Conservation (phyloP, 202 grass and related monocot genomes). For the Carex arenaria region DNA sequence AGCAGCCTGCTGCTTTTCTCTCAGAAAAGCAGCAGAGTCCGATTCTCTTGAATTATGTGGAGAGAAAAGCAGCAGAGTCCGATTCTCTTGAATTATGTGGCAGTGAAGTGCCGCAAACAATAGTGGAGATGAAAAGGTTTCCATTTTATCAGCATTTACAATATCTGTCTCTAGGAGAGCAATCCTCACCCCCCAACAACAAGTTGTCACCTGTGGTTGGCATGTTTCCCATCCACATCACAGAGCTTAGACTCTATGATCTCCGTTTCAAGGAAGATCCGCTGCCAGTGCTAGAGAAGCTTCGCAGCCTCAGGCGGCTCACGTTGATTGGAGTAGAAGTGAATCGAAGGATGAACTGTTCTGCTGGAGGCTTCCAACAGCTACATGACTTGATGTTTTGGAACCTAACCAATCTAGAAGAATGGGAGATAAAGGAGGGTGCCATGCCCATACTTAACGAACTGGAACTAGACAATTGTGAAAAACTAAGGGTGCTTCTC, state of each 20-base stretch:
- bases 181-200: no score
- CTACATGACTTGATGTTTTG: accelerated
- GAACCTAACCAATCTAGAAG: neutral
- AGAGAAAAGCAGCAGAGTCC: no score
- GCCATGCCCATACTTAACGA: neutral
- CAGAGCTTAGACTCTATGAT: accelerated
- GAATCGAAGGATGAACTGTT: neutral
- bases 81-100: no score
- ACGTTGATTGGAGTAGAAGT: accelerated
- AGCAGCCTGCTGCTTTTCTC: no score
- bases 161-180: no score
- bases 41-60: no score
- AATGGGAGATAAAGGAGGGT: neutral
- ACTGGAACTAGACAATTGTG: accelerated
- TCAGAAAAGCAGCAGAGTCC: no score
- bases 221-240: neutral
- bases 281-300: neutral
- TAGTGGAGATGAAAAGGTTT: no score
- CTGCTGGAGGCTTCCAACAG: neutral
- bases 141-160: no score
- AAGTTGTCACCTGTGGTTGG: no score
- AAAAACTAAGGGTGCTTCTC: no score
- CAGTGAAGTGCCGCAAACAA: no score
- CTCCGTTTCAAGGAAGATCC: neutral
- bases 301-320: neutral